phyloP scores from a whole-genome alignment of 2,329 filamentous ascomycete genomes.

The Aaosphaeria arxii region DNA sequence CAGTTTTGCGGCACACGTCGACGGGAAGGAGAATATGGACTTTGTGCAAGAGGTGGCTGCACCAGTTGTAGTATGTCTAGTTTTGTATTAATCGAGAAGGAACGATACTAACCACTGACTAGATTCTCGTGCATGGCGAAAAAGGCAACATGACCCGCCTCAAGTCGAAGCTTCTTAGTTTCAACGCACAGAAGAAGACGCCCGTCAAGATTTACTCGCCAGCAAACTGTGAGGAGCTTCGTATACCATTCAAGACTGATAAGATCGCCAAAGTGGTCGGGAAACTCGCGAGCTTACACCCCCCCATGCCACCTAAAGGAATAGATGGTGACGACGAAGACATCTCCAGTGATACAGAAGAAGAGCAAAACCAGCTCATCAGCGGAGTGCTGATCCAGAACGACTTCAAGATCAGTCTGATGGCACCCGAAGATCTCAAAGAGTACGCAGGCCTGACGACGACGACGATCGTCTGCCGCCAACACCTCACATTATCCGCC shows the following conservation, averaged over 20 bases:
- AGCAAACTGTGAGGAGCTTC: constrained; percentile 89
- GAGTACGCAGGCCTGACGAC: constrained; percentile 98
- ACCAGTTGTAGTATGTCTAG: constrained; percentile 77
- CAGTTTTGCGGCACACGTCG: constrained; percentile 94
- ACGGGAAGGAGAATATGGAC: constrained; percentile 90
- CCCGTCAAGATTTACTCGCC: constrained; percentile 94
- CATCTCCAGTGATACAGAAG: constrained; percentile 1
- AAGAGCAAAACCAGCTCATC: constrained; percentile 56
- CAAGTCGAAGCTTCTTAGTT: constrained; percentile 89
- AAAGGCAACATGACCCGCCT: constrained; percentile 97
- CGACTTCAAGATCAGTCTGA: constrained; percentile 94
- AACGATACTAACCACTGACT: background rate
- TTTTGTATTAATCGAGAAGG: background rate
- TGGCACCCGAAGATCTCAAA: constrained; percentile 92
- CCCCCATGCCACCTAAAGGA: constrained; percentile 48
- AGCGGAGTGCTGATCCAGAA: constrained; percentile 94
- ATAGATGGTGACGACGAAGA: constrained; percentile 21
- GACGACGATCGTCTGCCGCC: constrained; percentile 88
- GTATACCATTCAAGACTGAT: constrained; percentile 92
- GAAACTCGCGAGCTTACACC: constrained; percentile 78
- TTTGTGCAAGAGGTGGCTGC: constrained; percentile 94
- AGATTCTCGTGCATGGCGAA: constrained; percentile 96
- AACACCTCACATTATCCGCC: constrained; percentile 81
- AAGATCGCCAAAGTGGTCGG: constrained; percentile 96
- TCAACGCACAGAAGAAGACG: constrained; percentile 75